Evolutionary conservation across 2,329 filamentous ascomycete genomes (phyloP), one percentile per base, ranked within the genome.

Genomic region (Waltergamsia citrina): DNA sequence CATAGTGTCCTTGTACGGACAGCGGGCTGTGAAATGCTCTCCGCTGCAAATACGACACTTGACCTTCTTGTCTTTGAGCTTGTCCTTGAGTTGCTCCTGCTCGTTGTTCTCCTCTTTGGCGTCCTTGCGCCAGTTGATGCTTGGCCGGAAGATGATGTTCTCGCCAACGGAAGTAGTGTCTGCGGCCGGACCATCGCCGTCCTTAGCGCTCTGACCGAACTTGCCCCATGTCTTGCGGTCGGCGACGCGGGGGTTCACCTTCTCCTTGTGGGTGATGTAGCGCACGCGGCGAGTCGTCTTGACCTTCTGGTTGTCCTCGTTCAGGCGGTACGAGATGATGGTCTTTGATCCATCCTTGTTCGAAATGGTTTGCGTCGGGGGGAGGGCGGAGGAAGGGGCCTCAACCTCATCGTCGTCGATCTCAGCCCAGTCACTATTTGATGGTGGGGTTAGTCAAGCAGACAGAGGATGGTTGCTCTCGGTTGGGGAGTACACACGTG

Each of bases 1-100:
- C 87, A 98, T 95, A 50, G 90, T 98, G 60, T 96, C 92, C 72
- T 96, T 98, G 81, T 94, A 98, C 23, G 92, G 92, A 78, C 92
- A 98, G 60, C 92, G 82, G 47, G 90, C 90, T 27, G 92, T 98
- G 73, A 96, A 98, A 78, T 98, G 92, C 71, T 98, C 92, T 57
- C 90, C 92, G 58, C 81, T 85, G 69, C 92, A 98, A 59, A 98
- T 96, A 74, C 92, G 84, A 66, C 92, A 98, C 76, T 96, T 96
- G 72, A 98, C 93, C 71, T 95, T 93, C 78, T 95, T 94, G 69
- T 95, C 88, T 77, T 92, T 94, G 54, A 96, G 73, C 67, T 85
- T 81, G 56, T 81, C 76, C 67, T 84, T 84, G 66, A 82, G 74
- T 51, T 81, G 78, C 60, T 85, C 82, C 53, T 73, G 64, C 51